Evolutionary conservation across 345 rosid genomes (phyloP).

Genomic region (Rhizophora apiculata): DNA sequence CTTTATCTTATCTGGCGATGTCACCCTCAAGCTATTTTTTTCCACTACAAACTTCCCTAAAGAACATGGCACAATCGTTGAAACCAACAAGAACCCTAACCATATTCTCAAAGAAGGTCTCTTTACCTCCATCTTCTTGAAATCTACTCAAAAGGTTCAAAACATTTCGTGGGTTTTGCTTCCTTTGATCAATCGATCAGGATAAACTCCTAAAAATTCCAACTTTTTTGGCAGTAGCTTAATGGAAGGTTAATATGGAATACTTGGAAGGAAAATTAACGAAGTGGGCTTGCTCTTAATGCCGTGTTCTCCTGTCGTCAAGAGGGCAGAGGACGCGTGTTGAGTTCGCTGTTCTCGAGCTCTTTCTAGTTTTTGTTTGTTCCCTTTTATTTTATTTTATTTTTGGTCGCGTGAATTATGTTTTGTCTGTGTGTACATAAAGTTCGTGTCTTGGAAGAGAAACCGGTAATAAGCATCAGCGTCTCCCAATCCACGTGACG

Average conservation of each 20-base stretch:
- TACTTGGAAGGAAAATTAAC: not conserved
- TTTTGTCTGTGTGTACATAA: no score
- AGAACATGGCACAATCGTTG: constrained; percentile 15
- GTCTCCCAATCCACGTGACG: no score
- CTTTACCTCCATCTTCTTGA: constrained; percentile 11
- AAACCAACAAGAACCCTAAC: constrained; percentile 40
- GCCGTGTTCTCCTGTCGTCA: not conserved
- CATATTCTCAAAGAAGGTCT: constrained; percentile 2
- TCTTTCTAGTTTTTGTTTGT: no score
- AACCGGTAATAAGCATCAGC: no score
- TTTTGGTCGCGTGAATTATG: no score
- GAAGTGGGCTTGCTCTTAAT: no score
- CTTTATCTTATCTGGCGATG: constrained; percentile 86
- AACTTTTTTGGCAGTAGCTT: not conserved
- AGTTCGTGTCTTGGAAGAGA: no score
- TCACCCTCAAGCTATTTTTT: constrained; percentile 86
- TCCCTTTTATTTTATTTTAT: no score
- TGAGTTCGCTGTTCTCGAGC: no score
- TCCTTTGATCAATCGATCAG: constrained; percentile 14
- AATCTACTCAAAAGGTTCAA: not conserved
- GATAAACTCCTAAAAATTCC: constrained; percentile 1
- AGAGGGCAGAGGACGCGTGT: not conserved
- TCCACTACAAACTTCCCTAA: constrained; percentile 83
- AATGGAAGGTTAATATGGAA: not conserved
- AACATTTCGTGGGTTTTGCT: constrained; percentile 6